These are phyloP conservation scores for Clitoria ternatea DNA, from an alignment of 306 rosid genomes.

Conservation along the genomic window DNA sequence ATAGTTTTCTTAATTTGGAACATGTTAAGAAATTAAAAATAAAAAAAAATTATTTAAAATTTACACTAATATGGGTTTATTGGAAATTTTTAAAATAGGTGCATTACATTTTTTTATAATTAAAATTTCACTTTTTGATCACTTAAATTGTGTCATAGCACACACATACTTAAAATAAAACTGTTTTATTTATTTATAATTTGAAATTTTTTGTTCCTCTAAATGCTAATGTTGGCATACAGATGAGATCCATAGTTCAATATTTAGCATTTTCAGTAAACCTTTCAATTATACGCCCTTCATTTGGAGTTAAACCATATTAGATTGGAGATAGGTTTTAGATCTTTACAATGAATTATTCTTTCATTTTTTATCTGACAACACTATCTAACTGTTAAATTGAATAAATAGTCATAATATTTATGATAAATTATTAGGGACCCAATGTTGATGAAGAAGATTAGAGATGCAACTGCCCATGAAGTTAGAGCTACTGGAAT, in stretches of 20 bases:
- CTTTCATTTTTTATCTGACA: neutral
- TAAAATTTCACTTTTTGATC: too few species aligned
- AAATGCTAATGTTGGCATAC: neutral
- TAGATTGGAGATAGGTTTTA: neutral
- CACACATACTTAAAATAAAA: too few species aligned
- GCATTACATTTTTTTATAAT: too few species aligned
- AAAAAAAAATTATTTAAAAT: too few species aligned
- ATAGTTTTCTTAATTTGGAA: too few species aligned
- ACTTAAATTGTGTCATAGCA: too few species aligned
- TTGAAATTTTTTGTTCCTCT: neutral
- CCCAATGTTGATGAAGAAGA: constrained; percentile 2
- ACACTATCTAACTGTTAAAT: neutral
- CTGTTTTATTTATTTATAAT: neutral
- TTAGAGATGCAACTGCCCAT: constrained; percentile 15
- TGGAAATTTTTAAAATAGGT: too few species aligned
- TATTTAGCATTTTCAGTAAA: neutral
- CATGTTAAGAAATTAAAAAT: too few species aligned
- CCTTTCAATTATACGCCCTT: neutral
- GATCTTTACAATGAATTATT: neutral
- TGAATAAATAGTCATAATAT: neutral
- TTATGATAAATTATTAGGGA: neutral
- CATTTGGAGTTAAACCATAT: neutral
- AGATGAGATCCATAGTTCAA: neutral
- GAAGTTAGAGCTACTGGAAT: constrained; percentile 21
- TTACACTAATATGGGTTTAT: too few species aligned